phyloP scores from a whole-genome alignment of 1,284 basidiomycete species.

The Chiua sp. region DNA sequence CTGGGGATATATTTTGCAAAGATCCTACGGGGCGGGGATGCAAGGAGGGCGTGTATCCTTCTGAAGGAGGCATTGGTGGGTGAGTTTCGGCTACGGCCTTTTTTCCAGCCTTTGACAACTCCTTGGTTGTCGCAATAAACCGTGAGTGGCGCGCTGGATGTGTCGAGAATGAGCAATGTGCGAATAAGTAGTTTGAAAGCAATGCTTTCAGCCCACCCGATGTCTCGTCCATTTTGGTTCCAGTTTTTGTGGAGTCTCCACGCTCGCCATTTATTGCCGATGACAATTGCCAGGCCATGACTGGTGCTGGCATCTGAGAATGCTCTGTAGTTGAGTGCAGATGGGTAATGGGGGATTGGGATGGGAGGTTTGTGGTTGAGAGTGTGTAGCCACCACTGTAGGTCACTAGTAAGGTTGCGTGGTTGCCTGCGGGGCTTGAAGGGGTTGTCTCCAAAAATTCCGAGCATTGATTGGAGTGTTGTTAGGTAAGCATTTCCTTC shows the following conservation, averaged over 20 bases:
- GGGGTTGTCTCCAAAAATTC: too few relatives aligned
- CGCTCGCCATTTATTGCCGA: neutral
- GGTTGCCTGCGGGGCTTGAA: too few relatives aligned
- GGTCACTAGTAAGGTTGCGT: too few relatives aligned
- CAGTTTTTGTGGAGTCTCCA: neutral
- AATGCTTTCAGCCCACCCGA: constrained; percentile 18
- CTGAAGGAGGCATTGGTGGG: constrained; percentile 25
- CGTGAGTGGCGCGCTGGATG: neutral
- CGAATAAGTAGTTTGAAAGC: constrained; percentile 32
- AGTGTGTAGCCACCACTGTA: too few relatives aligned
- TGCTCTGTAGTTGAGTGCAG: too few relatives aligned
- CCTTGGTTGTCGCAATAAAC: constrained; percentile 45
- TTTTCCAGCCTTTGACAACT: constrained; percentile 47
- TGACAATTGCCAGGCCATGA: too few relatives aligned
- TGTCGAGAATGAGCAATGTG: neutral
- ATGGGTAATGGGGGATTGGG: too few relatives aligned
- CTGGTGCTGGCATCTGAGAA: too few relatives aligned
- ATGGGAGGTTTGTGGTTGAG: too few relatives aligned
- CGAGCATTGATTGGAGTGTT: too few relatives aligned
- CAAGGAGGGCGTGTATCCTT: constrained; percentile 20
- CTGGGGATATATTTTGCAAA: neutral
- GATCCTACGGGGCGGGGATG: neutral
- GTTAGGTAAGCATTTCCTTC: too few relatives aligned
- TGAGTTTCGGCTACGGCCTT: constrained; percentile 38
- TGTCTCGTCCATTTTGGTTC: constrained; percentile 7